Evolutionary conservation across 2,329 filamentous ascomycete genomes (phyloP).

Genomic region (Neophaeococcomyces mojaviensis): DNA sequence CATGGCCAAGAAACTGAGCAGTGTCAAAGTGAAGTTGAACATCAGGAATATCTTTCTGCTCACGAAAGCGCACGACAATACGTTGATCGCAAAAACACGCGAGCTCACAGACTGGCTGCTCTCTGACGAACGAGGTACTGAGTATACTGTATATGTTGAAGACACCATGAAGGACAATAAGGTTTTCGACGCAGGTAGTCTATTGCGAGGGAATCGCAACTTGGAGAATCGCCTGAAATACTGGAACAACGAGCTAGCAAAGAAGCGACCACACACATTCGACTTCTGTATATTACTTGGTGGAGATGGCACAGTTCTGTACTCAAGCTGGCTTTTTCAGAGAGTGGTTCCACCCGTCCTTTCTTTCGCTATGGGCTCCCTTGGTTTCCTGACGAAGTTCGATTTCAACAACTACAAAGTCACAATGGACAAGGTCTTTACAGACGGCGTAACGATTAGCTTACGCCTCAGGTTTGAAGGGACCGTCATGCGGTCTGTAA

Average conservation of each 20-base stretch:
- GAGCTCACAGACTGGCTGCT: constrained; percentile 76
- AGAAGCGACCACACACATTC: constrained; percentile 71
- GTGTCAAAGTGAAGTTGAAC: constrained; percentile 71
- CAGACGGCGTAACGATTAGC: constrained; percentile 79
- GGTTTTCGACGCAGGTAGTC: constrained; percentile 63
- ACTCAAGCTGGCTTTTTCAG: constrained; percentile 95
- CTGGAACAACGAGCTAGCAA: constrained; percentile 77
- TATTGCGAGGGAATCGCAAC: constrained; percentile 56
- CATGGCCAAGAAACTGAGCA: constrained; percentile 76
- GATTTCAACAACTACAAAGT: constrained; percentile 70
- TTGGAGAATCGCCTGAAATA: constrained; percentile 59
- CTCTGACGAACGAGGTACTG: constrained; percentile 56
- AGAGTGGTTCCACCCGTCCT: constrained; percentile 87
- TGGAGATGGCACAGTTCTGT: constrained; percentile 91
- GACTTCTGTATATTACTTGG: constrained; percentile 90
- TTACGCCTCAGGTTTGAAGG: constrained; percentile 84
- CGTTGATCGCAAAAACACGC: constrained; percentile 67
- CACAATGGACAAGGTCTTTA: constrained; percentile 65
- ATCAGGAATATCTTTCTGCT: constrained; percentile 79
- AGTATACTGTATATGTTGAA: constrained; percentile 76
- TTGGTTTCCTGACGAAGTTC: constrained; percentile 95
- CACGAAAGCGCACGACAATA: constrained; percentile 83
- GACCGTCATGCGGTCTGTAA: constrained; percentile 75
- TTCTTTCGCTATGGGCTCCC: constrained; percentile 84
- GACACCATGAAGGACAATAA: constrained; percentile 63